Evolutionary conservation across 805 yeast genomes (phyloP).

Genomic region (Kodamaea kaohsiungensis): DNA sequence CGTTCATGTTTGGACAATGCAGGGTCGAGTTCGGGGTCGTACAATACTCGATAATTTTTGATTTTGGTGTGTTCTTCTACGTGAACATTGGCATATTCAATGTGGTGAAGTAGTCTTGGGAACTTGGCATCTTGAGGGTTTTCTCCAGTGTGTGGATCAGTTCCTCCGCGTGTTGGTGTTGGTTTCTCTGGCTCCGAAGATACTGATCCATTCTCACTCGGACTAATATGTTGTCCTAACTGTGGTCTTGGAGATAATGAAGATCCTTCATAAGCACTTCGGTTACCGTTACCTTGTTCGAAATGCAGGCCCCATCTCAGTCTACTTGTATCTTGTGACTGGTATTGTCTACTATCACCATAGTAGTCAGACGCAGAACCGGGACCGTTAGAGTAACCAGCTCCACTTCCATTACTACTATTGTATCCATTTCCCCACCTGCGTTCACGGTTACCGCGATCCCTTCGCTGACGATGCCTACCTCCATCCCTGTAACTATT

Average conservation of each 20-base stretch:
- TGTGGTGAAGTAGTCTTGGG: constrained; percentile 31
- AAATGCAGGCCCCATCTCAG: neutral
- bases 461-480: neutral
- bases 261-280: neutral
- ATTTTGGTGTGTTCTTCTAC: constrained; percentile 6
- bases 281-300: neutral
- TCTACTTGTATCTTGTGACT: neutral
- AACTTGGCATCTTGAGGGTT: constrained; percentile 33
- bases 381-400: neutral
- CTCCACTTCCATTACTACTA: neutral
- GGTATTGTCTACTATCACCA: neutral
- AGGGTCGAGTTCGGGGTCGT: constrained; percentile 49
- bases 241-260: neutral
- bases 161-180: constrained; percentile 21
- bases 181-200: neutral
- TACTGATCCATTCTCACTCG: neutral
- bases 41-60: constrained; percentile 45
- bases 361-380: neutral
- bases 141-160: constrained; percentile 33
- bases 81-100: constrained; percentile 15
- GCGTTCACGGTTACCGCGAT: neutral
- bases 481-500: neutral
- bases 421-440: neutral
- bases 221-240: neutral
- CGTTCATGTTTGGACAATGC: constrained; percentile 32